phyloP scores from a whole-genome alignment of 1,284 basidiomycete species.

The Ganoderma sp. region DNA sequence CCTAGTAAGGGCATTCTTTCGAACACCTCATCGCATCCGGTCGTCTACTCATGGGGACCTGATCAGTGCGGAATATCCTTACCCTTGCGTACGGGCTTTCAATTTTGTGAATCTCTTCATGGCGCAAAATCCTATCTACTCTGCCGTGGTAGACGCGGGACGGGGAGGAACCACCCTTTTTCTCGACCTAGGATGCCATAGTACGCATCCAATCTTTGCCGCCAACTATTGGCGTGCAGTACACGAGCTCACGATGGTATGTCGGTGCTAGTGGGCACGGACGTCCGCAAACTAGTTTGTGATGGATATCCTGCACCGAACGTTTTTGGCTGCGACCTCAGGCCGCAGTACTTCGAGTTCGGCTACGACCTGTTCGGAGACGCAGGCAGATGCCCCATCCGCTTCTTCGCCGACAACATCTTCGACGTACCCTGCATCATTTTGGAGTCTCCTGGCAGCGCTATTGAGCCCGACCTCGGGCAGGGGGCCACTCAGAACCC shows the following conservation, averaged over 20 bases:
- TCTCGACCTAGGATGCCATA: constrained; percentile 46
- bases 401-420: constrained; percentile 43
- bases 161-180: constrained; percentile 35
- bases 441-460: neutral
- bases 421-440: constrained; percentile 35
- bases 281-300: constrained; percentile 42
- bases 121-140: constrained; percentile 38
- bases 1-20: constrained; percentile 30
- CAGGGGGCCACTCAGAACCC: neutral
- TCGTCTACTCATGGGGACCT: neutral
- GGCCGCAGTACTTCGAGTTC: constrained; percentile 41
- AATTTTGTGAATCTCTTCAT: constrained; percentile 42
- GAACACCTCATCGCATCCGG: neutral
- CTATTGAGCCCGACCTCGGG: too few species aligned
- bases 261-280: constrained; percentile 42
- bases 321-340: constrained; percentile 43
- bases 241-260: neutral
- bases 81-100: constrained; percentile 45
- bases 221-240: neutral
- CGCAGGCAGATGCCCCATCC: constrained; percentile 33
- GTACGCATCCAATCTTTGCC: constrained; percentile 33
- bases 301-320: constrained; percentile 42
- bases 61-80: constrained; percentile 42
- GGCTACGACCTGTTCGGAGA: constrained; percentile 41
- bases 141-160: constrained; percentile 37